Percentiles rank a stretch among this genome's conserved stretches.
Conservation (phyloP, 306 rosid genomes). For the Leucaena leucocephala region DNA sequence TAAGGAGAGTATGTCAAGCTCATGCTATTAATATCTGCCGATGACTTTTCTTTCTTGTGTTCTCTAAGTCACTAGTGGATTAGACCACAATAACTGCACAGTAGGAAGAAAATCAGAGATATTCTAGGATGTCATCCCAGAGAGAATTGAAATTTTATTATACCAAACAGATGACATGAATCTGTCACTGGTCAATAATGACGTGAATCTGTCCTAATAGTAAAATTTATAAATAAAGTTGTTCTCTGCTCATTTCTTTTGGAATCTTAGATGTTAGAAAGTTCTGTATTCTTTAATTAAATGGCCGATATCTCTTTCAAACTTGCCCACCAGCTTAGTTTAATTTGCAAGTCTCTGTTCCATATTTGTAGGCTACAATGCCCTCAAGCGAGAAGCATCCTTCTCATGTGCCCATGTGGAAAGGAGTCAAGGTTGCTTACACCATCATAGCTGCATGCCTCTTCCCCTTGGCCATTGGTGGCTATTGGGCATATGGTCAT, state of each 20-base stretch:
- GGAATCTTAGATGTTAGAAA: background rate
- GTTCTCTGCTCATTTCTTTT: background rate
- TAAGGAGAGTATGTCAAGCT: background rate
- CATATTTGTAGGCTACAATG: constrained; percentile 19
- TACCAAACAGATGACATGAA: background rate
- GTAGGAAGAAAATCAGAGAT: background rate
- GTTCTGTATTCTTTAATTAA: background rate
- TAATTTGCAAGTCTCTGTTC: background rate
- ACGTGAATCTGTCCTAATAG: background rate
- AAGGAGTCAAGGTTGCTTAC: constrained; percentile 18
- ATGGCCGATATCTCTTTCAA: background rate
- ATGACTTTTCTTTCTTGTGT: background rate
- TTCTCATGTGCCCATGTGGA: constrained; percentile 23
- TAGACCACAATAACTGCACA: background rate
- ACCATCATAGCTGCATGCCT: constrained; percentile 10
- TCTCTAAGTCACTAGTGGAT: background rate
- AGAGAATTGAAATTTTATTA: background rate
- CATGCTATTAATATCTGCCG: background rate
- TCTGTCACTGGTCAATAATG: background rate
- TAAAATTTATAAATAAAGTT: background rate
- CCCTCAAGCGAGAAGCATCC: constrained; percentile 24
- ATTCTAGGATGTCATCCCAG: background rate
- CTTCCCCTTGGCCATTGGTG: constrained; percentile 21
- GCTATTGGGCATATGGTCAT: constrained; percentile 18
- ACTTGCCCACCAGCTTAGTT: background rate